These are phyloP conservation scores for Globisporangium mamillatum DNA, from an alignment of 352 stramenopile genomes.

Conservation along the genomic window DNA sequence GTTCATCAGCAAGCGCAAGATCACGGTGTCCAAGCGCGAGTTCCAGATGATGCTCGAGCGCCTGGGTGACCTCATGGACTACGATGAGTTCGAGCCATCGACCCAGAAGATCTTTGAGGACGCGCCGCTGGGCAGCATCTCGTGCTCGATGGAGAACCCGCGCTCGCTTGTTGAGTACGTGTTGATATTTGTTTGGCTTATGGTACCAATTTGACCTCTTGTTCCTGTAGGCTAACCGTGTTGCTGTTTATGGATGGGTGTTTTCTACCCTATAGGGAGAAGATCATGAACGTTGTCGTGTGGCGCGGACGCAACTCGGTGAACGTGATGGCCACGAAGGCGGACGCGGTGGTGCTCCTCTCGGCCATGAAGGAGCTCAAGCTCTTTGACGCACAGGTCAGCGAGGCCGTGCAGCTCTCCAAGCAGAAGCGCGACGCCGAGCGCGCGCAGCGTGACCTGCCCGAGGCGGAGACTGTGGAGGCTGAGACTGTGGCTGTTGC, in stretches of 20 bases:
- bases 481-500: not conserved
- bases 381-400: conserved; percentile 53
- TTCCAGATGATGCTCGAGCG: conserved; percentile 87
- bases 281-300: conserved; percentile 81
- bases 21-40: conserved; percentile 56
- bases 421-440: conserved; percentile 53
- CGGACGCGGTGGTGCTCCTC: conserved; percentile 69
- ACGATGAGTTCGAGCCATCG: conserved; percentile 69
- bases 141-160: conserved; percentile 66
- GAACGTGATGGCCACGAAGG: conserved; percentile 85
- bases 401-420: conserved; percentile 37
- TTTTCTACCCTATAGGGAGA: conserved; percentile 42
- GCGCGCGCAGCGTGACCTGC: conserved; percentile 33
- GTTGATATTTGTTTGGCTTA: too few species aligned
- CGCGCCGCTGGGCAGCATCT: conserved; percentile 70
- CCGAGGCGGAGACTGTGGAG: not conserved
- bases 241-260: conserved; percentile 3
- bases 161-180: conserved; percentile 73
- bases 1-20: conserved; percentile 72
- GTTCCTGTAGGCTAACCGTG: not conserved
- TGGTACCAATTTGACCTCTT: not conserved
- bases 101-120: conserved; percentile 51
- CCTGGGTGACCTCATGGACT: conserved; percentile 79
- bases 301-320: conserved; percentile 86
- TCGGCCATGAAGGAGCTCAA: conserved; percentile 85